These are phyloP conservation scores for Litsea cubeba DNA, from an alignment of 164 flowering plant species.

Conservation along the genomic window DNA sequence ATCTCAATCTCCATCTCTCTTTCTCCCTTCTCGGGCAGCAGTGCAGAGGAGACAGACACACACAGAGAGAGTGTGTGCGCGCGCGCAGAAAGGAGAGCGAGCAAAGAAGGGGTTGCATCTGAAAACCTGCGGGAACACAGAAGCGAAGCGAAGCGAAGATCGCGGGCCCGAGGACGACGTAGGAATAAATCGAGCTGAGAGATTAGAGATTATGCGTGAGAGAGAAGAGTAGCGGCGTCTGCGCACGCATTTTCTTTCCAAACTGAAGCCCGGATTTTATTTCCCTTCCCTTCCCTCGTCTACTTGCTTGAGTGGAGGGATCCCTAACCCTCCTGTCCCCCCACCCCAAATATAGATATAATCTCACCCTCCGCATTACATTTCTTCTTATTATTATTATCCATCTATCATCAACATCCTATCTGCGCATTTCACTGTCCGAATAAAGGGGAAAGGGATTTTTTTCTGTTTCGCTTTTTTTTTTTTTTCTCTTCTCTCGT, in stretches of 20 bases:
- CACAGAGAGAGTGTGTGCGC: neutral
- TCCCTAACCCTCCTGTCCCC: neutral
- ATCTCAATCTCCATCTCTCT: too few relatives aligned
- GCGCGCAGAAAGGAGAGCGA: neutral
- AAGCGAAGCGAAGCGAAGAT: slow-evolving; percentile 13
- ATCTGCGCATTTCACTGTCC: too few relatives aligned
- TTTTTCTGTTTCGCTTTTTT: neutral
- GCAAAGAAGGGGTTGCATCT: neutral
- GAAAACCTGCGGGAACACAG: slow-evolving; percentile 12
- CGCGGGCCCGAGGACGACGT: slow-evolving; percentile 11
- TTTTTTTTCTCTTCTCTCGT: neutral
- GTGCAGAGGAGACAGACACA: too few relatives aligned
- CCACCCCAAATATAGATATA: neutral
- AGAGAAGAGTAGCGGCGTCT: too few relatives aligned
- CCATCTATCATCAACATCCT: neutral
- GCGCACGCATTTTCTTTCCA: neutral
- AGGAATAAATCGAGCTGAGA: neutral
- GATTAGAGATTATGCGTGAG: neutral
- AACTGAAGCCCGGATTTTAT: neutral
- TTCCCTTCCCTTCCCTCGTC: neutral
- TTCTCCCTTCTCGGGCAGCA: too few relatives aligned
- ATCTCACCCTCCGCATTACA: neutral
- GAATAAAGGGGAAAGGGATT: neutral
- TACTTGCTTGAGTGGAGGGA: too few relatives aligned
- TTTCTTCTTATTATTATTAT: neutral